A percentile compares a stretch with the other conserved stretches of the same genome.
Evolutionary conservation across 768 basidiomycete species (phyloP).

Genomic region (Boletus subparvulus): DNA sequence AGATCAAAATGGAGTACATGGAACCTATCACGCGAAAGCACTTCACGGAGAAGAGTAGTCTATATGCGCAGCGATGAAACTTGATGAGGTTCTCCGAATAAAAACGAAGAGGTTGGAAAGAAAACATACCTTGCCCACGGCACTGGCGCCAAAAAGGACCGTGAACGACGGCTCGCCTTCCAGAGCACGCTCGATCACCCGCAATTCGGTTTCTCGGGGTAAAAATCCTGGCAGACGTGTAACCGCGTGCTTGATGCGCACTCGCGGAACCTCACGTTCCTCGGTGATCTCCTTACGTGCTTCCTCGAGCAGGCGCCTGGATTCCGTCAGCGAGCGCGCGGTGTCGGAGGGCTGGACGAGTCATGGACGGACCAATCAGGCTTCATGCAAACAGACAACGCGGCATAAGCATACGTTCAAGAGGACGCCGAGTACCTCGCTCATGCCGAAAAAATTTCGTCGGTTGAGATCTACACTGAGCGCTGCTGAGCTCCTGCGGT

Average conservation of each 20-base stretch:
- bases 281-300: slow-evolving; percentile 74
- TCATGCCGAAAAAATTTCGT: slow-evolving; percentile 76
- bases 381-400: background rate
- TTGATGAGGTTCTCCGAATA: background rate
- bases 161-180: slow-evolving; percentile 76
- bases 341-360: slow-evolving; percentile 68
- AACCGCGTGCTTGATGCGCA: slow-evolving; percentile 75
- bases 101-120: background rate
- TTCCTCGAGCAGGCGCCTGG: slow-evolving; percentile 72
- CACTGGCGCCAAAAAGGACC: slow-evolving; percentile 76
- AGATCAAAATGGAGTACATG: slow-evolving; percentile 85
- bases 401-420: slow-evolving; percentile 55
- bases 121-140: slow-evolving; percentile 68
- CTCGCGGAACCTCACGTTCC: slow-evolving; percentile 60
- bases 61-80: slow-evolving; percentile 25
- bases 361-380: slow-evolving; percentile 14
- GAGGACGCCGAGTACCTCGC: slow-evolving; percentile 73
- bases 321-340: slow-evolving; percentile 76
- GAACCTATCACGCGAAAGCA: slow-evolving; percentile 64
- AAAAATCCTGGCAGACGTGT: slow-evolving; percentile 75
- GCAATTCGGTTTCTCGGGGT: slow-evolving; percentile 63
- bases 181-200: slow-evolving; percentile 61
- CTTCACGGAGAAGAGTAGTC: slow-evolving; percentile 78
- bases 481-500: slow-evolving; percentile 56
- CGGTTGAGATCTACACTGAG: slow-evolving; percentile 61